These are phyloP conservation scores for Henningerozyma blattae DNA, from an alignment of 805 yeast genomes.

Conservation along the genomic window DNA sequence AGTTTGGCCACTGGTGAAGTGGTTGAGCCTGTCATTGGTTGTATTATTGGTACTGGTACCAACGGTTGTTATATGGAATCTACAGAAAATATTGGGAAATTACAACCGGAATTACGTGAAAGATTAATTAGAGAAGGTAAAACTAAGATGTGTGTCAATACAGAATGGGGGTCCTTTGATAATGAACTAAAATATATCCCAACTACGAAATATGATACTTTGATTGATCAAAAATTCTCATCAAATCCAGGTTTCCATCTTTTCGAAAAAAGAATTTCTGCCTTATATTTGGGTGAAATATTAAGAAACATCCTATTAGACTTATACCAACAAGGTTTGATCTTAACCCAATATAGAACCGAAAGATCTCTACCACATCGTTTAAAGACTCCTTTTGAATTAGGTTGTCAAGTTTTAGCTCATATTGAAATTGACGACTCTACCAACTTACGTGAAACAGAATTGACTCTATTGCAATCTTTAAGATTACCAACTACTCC, in stretches of 20 bases:
- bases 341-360: slow-evolving; percentile 42
- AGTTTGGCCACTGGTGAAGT: slow-evolving; percentile 43
- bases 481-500: slow-evolving; percentile 56
- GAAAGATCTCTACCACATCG: slow-evolving; percentile 39
- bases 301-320: slow-evolving; percentile 65
- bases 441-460: slow-evolving; percentile 57
- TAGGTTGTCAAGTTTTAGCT: slow-evolving; percentile 73
- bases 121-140: slow-evolving; percentile 32
- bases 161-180: slow-evolving; percentile 98
- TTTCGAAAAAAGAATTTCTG: slow-evolving; percentile 85
- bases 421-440: slow-evolving; percentile 78
- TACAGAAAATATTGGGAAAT: slow-evolving; percentile 58
- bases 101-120: slow-evolving; percentile 34
- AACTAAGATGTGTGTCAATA: slow-evolving; percentile 75
- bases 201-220: slow-evolving; percentile 60
- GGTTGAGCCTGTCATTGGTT: slow-evolving; percentile 72
- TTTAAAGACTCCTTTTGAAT: slow-evolving; percentile 61
- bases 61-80: slow-evolving; percentile 90
- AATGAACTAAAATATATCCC: slow-evolving; percentile 70
- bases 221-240: slow-evolving; percentile 53
- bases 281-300: slow-evolving; percentile 88
- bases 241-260: slow-evolving; percentile 81
- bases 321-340: slow-evolving; percentile 41
- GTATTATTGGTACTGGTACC: slow-evolving; percentile 95
- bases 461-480: slow-evolving; percentile 49